These are phyloP conservation scores for Lactarius deliciosus DNA, from an alignment of 768 basidiomycete genomes.

Conservation along the genomic window DNA sequence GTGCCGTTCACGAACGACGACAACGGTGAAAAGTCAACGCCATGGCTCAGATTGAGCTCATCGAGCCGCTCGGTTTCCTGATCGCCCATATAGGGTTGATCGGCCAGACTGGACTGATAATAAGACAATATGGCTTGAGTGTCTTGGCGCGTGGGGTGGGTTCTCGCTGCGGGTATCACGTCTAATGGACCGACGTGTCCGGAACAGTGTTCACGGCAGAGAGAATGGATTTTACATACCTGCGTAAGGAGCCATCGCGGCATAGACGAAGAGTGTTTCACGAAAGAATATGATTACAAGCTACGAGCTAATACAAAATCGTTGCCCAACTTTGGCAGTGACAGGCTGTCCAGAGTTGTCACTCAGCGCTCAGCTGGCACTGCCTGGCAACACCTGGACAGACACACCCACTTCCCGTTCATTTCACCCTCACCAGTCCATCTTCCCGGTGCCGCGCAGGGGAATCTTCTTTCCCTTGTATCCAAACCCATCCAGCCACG, in stretches of 20 bases:
- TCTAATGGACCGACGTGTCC: conserved; percentile 5
- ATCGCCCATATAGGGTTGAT: conserved; percentile 33
- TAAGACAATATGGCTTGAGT: conserved; percentile 50
- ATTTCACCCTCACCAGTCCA: conserved; percentile 63
- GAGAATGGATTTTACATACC: not conserved
- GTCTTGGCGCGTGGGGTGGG: conserved; percentile 37
- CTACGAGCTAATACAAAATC: not conserved
- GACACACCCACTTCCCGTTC: not conserved
- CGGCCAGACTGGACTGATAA: conserved; percentile 56
- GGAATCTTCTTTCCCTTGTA: conserved; percentile 81
- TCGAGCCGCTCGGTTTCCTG: conserved; percentile 18
- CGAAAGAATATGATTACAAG: not conserved
- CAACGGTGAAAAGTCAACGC: conserved; percentile 20
- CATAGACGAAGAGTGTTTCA: not conserved
- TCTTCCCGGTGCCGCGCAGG: conserved; percentile 48
- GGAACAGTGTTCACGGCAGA: not conserved
- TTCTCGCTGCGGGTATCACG: conserved; percentile 26
- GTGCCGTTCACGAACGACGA: not conserved
- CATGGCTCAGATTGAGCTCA: conserved; percentile 12
- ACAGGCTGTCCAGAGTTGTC: not conserved
- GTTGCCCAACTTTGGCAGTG: not conserved
- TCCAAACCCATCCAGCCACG: conserved; percentile 96
- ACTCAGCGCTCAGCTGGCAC: not conserved
- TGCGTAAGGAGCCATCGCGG: not conserved
- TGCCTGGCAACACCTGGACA: not conserved